phyloP scores from a whole-genome alignment of 2,329 filamentous ascomycete species.

The Aspergillus sclerotialis region DNA sequence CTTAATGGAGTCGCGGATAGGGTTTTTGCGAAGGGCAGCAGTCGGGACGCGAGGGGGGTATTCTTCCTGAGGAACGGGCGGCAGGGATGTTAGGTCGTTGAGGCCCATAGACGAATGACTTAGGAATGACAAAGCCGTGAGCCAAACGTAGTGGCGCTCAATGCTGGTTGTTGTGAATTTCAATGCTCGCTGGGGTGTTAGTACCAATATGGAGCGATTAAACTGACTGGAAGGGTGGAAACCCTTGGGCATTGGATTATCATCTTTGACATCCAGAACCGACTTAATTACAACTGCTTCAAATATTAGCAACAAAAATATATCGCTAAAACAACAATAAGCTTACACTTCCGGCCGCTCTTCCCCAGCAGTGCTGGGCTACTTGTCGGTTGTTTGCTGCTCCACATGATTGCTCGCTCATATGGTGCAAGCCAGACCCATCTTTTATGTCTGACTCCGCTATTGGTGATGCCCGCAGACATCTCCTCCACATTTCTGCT shows the following conservation, averaged over 20 bases:
- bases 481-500: conserved; percentile 59
- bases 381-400: conserved; percentile 88
- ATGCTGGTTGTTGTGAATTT: conserved; percentile 83
- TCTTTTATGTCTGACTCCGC: conserved; percentile 73
- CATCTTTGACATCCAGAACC: conserved; percentile 92
- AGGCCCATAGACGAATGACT: conserved; percentile 80
- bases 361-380: conserved; percentile 88
- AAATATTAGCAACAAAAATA: conserved; percentile 3
- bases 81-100: conserved; percentile 61
- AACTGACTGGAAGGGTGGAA: conserved; percentile 53
- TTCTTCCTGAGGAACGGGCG: conserved; percentile 44
- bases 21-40: conserved; percentile 45
- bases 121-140: conserved; percentile 89
- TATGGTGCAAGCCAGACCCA: conserved; percentile 99
- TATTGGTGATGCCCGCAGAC: conserved; percentile 59
- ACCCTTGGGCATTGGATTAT: conserved; percentile 75
- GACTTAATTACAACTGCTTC: conserved; percentile 81
- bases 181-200: conserved; percentile 85
- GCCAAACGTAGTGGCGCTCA: conserved; percentile 90
- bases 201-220: conserved; percentile 87
- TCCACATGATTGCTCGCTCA: conserved; percentile 94
- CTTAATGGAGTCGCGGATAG: conserved; percentile 82
- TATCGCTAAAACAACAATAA: conserved; percentile 18
- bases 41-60: conserved; percentile 36
- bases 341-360: conserved; percentile 87